Conservation (phyloP, 805 yeast genomes). For the Lipomyces mesembrius region DNA sequence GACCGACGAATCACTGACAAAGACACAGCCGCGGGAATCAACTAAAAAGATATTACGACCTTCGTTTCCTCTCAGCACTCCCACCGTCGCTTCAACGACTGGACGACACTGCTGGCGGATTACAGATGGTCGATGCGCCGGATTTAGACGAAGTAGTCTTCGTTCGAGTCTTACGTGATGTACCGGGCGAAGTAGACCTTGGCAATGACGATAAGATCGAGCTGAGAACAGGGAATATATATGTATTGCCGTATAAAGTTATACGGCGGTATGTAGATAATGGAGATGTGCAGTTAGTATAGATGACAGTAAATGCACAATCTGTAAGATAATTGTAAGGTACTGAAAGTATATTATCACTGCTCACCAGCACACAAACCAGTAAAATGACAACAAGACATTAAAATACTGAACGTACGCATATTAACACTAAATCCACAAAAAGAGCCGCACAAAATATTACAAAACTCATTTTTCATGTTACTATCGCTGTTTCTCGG, state of each 20-base stretch:
- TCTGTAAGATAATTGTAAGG: neutral
- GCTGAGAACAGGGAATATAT: constrained; percentile 66
- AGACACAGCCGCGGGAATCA: constrained; percentile 20
- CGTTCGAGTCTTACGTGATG: constrained; percentile 55
- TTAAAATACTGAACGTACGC: neutral
- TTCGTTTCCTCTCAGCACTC: constrained; percentile 65
- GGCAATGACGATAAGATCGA: constrained; percentile 60
- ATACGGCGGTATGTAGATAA: constrained; percentile 50
- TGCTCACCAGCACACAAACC: neutral
- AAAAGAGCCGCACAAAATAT: neutral
- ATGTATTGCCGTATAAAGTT: constrained; percentile 70
- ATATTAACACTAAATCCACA: neutral
- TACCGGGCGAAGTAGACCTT: constrained; percentile 50
- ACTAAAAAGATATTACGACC: constrained; percentile 62
- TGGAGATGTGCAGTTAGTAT: constrained; percentile 41
- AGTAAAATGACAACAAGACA: neutral
- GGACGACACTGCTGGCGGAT: constrained; percentile 71
- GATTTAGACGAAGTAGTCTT: constrained; percentile 79
- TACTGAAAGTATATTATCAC: neutral
- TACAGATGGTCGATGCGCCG: constrained; percentile 80
- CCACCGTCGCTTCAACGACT: constrained; percentile 73
- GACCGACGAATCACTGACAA: neutral
- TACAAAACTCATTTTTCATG: neutral
- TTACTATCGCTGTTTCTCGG: neutral
- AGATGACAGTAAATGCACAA: constrained; percentile 1